Base-by-base conservation (phyloP, 179 eudicot genomes). In the Beta macrorhiza region DNA sequence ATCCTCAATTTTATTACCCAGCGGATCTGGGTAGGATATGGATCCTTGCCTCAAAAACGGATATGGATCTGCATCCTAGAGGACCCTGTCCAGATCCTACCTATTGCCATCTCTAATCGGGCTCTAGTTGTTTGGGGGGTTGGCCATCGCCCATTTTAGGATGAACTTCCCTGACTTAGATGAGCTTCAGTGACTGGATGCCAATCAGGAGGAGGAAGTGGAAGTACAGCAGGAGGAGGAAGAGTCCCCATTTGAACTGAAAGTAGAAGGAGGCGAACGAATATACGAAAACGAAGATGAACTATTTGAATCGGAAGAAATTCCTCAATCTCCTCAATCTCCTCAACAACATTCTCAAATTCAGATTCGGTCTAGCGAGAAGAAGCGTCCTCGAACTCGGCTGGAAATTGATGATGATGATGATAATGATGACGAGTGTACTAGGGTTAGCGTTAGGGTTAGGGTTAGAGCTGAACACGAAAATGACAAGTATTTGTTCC, bases 151-250 rank as follows among this genome's bases (percentile, higher is more conserved):
- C 25, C 37, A 32, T 64, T 25, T 3, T 56, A 37, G 1, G 59
- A 93, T 93, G 93, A 94, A 93, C 52, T 82, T 89, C 80, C 97
- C 97, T 22, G 90, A 86, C 64, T 56, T 89, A 5, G 97, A 92
- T 29, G 99, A 95, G 90, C 97, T 93, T 71, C 87, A 92, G 74
- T 95, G 93, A 97, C 92, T 95, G 45, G 99, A 95, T 87, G 84
- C 94, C 74, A 89, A 91, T 81, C 85, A 91, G n/a, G 76, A 85
- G 55, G 77, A 86, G 72, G 85, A 87, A 51, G 87, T 89, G 6
- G 77, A 89, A 90, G 81, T 32, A 32, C 84, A 90, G 14, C 84
- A 90, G 14, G 74, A 85, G 55, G 76, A 87, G 67, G 85, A 75
- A 51, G 76, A 68, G 52, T 85, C 75, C 56, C 86, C 77, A 7